A percentile compares a stretch with the other conserved stretches of the same genome.
These are phyloP conservation scores for Ophiocordyceps polyrhachis-furcata DNA, from an alignment of 2,329 filamentous ascomycete species.

Conservation along the genomic window DNA sequence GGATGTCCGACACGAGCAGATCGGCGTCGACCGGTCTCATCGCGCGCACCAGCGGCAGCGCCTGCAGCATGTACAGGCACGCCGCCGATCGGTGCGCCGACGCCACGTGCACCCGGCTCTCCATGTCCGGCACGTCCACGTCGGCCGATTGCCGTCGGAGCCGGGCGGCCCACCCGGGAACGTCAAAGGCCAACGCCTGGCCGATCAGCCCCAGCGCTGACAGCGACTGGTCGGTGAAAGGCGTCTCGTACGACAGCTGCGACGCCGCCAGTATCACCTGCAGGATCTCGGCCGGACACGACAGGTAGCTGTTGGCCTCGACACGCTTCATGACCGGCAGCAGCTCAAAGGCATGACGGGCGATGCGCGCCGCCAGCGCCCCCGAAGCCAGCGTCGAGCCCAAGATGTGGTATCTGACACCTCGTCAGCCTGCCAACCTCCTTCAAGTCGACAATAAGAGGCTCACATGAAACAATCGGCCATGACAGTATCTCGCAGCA, in stretches of 20 bases:
- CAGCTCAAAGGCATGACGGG: constrained; percentile 19
- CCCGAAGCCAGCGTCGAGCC: constrained; percentile 19
- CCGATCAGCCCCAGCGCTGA: constrained; percentile 19
- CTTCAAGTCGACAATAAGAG: too few relatives aligned
- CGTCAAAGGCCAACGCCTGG: constrained; percentile 22
- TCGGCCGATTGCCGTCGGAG: constrained; percentile 15
- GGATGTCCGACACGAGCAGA: constrained; percentile 28
- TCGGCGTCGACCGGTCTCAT: constrained; percentile 20
- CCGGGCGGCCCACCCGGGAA: constrained; percentile 21
- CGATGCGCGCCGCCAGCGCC: constrained; percentile 18
- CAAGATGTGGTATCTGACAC: constrained; percentile 20
- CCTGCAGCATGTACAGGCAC: constrained; percentile 27
- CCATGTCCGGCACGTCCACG: constrained; percentile 18
- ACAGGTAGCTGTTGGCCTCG: constrained; percentile 23
- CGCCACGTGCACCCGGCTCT: constrained; percentile 24
- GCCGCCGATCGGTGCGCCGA: constrained; percentile 27
- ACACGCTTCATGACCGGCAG: constrained; percentile 21
- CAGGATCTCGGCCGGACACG: constrained; percentile 23
- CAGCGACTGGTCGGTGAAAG: constrained; percentile 12
- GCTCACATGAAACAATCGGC: constrained; percentile 30
- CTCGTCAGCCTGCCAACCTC: background rate
- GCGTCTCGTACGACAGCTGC: constrained; percentile 20
- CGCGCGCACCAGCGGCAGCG: constrained; percentile 18
- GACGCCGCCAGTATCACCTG: constrained; percentile 26
- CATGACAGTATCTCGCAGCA: constrained; percentile 25